Base-by-base conservation (phyloP, 805 yeast species). In the Cyberlindnera japonica region DNA sequence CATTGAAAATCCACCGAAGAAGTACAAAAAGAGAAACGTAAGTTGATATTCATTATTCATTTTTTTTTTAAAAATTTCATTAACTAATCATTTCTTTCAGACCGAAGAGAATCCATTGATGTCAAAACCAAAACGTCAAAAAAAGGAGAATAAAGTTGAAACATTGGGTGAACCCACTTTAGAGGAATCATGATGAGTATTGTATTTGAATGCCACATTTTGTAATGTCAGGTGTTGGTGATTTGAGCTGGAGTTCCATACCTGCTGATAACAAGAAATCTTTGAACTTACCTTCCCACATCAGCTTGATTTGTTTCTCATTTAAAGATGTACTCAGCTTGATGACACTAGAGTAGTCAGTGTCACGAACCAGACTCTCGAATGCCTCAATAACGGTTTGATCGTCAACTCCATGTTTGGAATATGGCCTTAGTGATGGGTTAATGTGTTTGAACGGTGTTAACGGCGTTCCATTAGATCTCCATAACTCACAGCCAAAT, bases 261-360 rank as follows among this genome's bases (percentile, higher is more conserved):
- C 97, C 97, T 1, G 91, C 75, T 35, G 86, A 77, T 3, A 90
- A 65, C 37, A 91, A 59, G 58, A 91, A 84, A 31, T 87, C 95
- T 52, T 83, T 81, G 53, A 76, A 77, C 45, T 83, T 76, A 0
- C 97, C 96, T 53, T 86, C 96, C 96, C 97, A 91, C 33, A 86
- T 64, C 6, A 89, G 35, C 44, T 77, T 78, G 12, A 86, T 51
- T 44, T 77, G 71, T 48, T 69, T 72, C 37, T 80, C 82, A 33
- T 76, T 79, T 22, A 87, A 49, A 32, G 88, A 79, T 1, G 93
- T 78, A 40, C 90, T 75, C 4, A 81, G 62, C 58, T 86, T 89
- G 49, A 89, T 60, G 12, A 87, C 91, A 43, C 86, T 80, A 2
- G 81, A 70, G 54, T 80, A 83, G 33, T 75, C 71, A 22, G 81